A percentile compares a stretch with the other conserved stretches of the same genome.
Evolutionary conservation across 768 basidiomycete genomes (phyloP).

Genomic region (Auriculariales sp.): DNA sequence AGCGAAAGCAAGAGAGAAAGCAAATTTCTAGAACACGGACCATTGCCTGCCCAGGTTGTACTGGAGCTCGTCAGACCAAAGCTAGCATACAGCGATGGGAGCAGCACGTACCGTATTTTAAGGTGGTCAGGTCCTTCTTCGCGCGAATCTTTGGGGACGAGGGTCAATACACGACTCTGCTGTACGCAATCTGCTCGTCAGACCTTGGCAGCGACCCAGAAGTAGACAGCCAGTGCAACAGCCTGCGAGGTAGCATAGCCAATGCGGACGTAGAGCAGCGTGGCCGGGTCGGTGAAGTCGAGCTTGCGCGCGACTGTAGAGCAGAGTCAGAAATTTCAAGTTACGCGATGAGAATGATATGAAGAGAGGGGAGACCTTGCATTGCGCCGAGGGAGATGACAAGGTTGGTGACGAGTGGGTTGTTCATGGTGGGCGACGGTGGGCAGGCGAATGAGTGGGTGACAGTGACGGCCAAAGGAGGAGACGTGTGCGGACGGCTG

Average conservation of each 20-base stretch:
- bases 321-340: not conserved
- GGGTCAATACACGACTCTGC: not conserved
- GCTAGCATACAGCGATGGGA: not conserved
- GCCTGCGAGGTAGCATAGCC: slow-evolving; percentile 69
- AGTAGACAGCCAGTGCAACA: slow-evolving; percentile 61
- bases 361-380: slow-evolving; percentile 41
- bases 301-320: slow-evolving; percentile 73
- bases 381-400: slow-evolving; percentile 85
- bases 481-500: too few relatives aligned
- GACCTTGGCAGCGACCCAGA: slow-evolving; percentile 63
- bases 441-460: too few relatives aligned
- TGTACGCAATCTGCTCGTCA: slow-evolving; percentile 10
- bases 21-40: slow-evolving; percentile 24
- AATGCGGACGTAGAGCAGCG: slow-evolving; percentile 69
- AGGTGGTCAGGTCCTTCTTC: slow-evolving; percentile 90
- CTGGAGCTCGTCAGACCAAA: slow-evolving; percentile 19
- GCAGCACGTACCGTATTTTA: slow-evolving; percentile 72
- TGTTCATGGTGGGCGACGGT: slow-evolving; percentile 31
- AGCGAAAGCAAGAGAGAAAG: not conserved
- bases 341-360: not conserved
- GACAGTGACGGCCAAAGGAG: too few relatives aligned
- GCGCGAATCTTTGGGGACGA: slow-evolving; percentile 53
- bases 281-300: slow-evolving; percentile 76
- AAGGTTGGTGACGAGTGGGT: slow-evolving; percentile 65
- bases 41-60: slow-evolving; percentile 65